Evolutionary conservation across 2,329 filamentous ascomycete species (phyloP), one percentile per base, ranked within the genome.

Genomic region (Lomentospora prolificans): DNA sequence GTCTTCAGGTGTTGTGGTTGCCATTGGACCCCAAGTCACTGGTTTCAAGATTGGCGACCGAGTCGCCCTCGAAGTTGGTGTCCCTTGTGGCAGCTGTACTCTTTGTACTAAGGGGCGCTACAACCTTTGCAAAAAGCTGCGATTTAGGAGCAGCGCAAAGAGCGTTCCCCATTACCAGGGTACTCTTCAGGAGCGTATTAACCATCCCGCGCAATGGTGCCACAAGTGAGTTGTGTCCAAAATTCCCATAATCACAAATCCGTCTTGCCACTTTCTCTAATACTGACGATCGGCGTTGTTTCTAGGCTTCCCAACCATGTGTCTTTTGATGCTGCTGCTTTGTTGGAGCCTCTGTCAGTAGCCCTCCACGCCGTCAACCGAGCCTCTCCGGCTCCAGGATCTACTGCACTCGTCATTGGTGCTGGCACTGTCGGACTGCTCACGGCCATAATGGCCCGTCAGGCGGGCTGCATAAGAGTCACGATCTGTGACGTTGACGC

Each of bases 51-150:
- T 24, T 55, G 81, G 82, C 9, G 84, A 88, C 62, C 72, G 82
- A 53, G 82, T 88, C 8, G 84, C 84, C 3, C 69, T 88, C 14
- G 84, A 88, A 62, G 82, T 83, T 0, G 82, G 83, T 19, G 79
- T 85, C 1, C 80, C 84, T 0, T 88, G 85, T 62, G 75, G 74
- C 9, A 65, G 70, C 31, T 86, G 83, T 64, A 82, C 79, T 61
- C 71, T 81, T 17, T 86, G 83, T 63, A 67, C 67, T 52, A 75
- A 76, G 25, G 83, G 82, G 3, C 77, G 80, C 9, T 85, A 84
- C 61, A 85, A 85, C 61, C 76, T 85, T 4, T 86, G 83, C 63
- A 76, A 82, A 59, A 74, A 80, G 64, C 75, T 84, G 75, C 74
- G 76, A 46, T 85, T 85, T 65, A 73, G 81, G 61, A 82, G 80